phyloP scores from a whole-genome alignment of 2,329 filamentous ascomycete genomes.

The Penicillium glabrum region DNA sequence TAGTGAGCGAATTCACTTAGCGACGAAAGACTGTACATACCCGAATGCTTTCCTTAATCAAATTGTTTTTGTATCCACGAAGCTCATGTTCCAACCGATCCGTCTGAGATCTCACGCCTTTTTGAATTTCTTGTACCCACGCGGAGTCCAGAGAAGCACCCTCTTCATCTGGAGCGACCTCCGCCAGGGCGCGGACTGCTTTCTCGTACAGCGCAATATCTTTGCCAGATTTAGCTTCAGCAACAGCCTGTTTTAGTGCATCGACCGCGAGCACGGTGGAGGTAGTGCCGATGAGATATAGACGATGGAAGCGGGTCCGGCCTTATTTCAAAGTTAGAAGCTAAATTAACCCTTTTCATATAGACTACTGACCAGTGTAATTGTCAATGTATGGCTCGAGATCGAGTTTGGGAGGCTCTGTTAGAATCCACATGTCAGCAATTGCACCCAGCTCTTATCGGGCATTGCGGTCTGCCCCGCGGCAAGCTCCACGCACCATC shows the following conservation, averaged over 20 bases:
- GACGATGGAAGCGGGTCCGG: conserved; percentile 75
- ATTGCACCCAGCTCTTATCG: conserved; percentile 1
- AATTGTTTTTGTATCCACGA: conserved; percentile 91
- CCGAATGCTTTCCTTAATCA: conserved; percentile 94
- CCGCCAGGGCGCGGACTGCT: conserved; percentile 64
- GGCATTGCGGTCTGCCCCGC: conserved; percentile 3
- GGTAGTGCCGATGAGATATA: conserved; percentile 76
- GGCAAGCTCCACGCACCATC: conserved; percentile 27
- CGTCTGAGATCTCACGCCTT: conserved; percentile 67
- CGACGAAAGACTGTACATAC: conserved; percentile 49
- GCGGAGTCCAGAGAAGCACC: conserved; percentile 65
- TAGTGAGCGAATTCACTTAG: neutral
- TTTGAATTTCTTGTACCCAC: conserved; percentile 73
- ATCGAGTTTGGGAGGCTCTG: conserved; percentile 83
- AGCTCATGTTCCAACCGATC: conserved; percentile 79
- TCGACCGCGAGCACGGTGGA: conserved; percentile 76
- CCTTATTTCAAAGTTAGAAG: conserved; percentile 51
- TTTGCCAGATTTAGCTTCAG: conserved; percentile 72
- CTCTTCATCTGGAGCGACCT: conserved; percentile 65
- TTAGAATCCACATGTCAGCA: neutral
- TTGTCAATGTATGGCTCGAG: conserved; percentile 88
- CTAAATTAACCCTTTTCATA: neutral
- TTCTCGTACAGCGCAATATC: conserved; percentile 72
- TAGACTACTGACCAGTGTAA: conserved; percentile 64
- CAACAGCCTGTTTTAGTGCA: conserved; percentile 74